Evolutionary conservation across 352 stramenopile genomes (phyloP).

Genomic region (Phytophthora macrochlamydospora): DNA sequence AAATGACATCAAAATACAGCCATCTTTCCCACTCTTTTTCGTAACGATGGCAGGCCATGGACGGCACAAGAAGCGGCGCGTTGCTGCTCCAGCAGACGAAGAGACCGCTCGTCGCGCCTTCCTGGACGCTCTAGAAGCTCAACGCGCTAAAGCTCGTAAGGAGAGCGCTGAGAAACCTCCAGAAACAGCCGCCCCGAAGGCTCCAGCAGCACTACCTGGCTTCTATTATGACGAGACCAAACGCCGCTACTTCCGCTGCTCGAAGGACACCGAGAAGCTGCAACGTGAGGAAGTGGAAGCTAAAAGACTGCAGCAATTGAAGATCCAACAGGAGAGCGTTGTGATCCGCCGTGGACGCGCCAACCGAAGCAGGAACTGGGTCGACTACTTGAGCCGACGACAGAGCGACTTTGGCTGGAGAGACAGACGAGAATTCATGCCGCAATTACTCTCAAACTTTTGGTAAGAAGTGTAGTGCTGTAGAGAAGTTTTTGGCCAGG

Average conservation of each 20-base stretch:
- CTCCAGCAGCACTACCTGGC: constrained; percentile 37
- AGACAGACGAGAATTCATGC: constrained; percentile 31
- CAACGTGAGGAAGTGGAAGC: constrained; percentile 18
- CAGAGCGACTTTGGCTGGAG: constrained; percentile 46
- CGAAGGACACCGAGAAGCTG: constrained; percentile 15
- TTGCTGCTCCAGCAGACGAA: constrained; percentile 19
- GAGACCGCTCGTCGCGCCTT: constrained; percentile 43
- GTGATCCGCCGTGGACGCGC: constrained; percentile 10
- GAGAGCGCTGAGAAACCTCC: constrained; percentile 7
- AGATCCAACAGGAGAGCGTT: constrained; percentile 17
- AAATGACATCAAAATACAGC: not conserved
- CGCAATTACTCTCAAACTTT: constrained; percentile 29
- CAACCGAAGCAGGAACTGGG: constrained; percentile 22
- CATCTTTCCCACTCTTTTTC: not conserved
- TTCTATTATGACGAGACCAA: constrained; percentile 69
- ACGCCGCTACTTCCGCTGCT: constrained; percentile 54
- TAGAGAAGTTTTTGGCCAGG: not conserved
- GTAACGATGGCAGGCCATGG: constrained; percentile 15
- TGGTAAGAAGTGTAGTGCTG: constrained; percentile 23
- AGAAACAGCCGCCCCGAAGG: constrained; percentile 1
- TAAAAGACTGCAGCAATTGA: constrained; percentile 20
- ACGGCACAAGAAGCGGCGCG: constrained; percentile 40
- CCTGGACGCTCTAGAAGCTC: constrained; percentile 62
- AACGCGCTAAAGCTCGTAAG: constrained; percentile 49
- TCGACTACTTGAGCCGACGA: constrained; percentile 34